phyloP scores from a whole-genome alignment of 768 basidiomycete species.

The Agrocybe chaxingu region DNA sequence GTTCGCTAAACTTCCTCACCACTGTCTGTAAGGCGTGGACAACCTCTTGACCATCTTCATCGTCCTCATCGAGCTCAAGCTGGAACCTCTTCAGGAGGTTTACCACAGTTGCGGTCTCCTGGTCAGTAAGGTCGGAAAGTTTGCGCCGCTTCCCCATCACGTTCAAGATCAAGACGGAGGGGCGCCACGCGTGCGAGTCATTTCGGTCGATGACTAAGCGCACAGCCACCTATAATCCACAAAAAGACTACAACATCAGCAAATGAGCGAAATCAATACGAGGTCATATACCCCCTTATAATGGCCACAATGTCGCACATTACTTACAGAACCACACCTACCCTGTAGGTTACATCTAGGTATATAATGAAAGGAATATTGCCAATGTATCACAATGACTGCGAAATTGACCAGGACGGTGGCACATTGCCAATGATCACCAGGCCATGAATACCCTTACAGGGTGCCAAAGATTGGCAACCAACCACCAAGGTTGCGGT shows the following conservation, averaged over 20 bases:
- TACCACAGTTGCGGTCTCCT: conserved; percentile 8
- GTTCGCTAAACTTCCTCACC: conserved; percentile 2
- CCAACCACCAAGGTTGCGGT: no score
- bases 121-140: conserved; percentile 2
- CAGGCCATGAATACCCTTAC: no score
- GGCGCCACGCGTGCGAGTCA: neutral
- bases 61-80: conserved; percentile 5
- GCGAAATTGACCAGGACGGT: no score
- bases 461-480: no score
- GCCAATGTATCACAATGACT: no score
- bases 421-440: no score
- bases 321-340: no score
- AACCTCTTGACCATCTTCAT: conserved; percentile 5
- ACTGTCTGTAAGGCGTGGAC: conserved; percentile 6
- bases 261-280: no score
- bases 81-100: conserved; percentile 4
- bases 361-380: no score
- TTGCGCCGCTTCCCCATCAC: conserved; percentile 3
- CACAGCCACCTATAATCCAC: neutral
- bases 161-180: neutral
- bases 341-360: no score
- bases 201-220: neutral
- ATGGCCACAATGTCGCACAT: no score
- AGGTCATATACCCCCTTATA: no score
- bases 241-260: neutral